A percentile compares a stretch with the other conserved stretches of the same genome.
phyloP scores from a whole-genome alignment of 2,329 filamentous ascomycete genomes.

The Talaromyces sp. region DNA sequence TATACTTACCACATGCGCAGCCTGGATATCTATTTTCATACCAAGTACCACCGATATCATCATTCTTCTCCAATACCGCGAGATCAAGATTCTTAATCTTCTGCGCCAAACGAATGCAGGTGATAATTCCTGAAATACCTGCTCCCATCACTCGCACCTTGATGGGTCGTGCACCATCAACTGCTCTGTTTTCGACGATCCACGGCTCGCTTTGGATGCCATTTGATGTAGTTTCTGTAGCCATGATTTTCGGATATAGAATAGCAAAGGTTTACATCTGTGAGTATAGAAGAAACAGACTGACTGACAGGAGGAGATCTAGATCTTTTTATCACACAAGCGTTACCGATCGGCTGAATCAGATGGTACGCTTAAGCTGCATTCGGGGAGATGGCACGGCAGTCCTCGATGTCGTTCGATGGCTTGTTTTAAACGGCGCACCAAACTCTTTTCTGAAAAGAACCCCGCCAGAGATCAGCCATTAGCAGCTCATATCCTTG shows the following conservation, averaged over 20 bases:
- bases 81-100: slow-evolving; percentile 17
- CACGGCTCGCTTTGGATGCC: slow-evolving; percentile 1
- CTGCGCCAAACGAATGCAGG: slow-evolving; percentile 23
- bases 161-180: slow-evolving; percentile 23
- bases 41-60: slow-evolving; percentile 21
- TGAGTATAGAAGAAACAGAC: not conserved
- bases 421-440: not conserved
- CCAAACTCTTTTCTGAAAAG: not conserved
- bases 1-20: slow-evolving; percentile 17
- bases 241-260: not conserved
- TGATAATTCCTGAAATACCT: slow-evolving; percentile 24
- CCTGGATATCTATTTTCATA: slow-evolving; percentile 21
- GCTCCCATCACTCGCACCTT: slow-evolving; percentile 23
- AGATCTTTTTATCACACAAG: not conserved
- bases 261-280: not conserved
- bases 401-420: not conserved
- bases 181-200: slow-evolving; percentile 19
- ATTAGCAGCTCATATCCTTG: not conserved
- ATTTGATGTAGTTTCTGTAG: not conserved
- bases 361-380: not conserved
- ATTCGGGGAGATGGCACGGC: not conserved
- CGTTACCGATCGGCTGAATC: not conserved
- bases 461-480: not conserved
- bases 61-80: slow-evolving; percentile 20
- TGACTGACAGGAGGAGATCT: not conserved